These are phyloP conservation scores for Eimeria maxima DNA, from an alignment of 169 alveolate genomes.

Conservation along the genomic window DNA sequence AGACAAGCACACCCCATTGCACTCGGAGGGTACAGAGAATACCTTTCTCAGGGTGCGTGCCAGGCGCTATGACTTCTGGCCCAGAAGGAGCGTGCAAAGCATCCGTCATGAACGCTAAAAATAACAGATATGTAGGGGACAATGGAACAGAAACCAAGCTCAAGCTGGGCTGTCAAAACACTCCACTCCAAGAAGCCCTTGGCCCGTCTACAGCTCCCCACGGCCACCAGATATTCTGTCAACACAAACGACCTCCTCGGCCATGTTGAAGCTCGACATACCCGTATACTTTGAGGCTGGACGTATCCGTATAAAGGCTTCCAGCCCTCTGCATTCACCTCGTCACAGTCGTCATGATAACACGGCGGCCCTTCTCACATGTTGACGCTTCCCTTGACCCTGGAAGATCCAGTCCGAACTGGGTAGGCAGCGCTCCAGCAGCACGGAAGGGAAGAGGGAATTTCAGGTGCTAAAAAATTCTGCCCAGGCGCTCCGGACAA, in stretches of 20 bases:
- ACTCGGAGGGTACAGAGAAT: background rate
- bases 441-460: background rate
- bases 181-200: background rate
- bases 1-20: background rate
- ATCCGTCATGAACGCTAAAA: background rate
- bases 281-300: background rate
- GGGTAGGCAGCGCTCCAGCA: background rate
- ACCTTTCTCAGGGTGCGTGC: background rate
- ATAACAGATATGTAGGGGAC: background rate
- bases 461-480: conserved; percentile 48
- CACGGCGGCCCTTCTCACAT: background rate
- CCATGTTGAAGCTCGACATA: background rate
- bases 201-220: background rate
- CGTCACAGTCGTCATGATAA: background rate
- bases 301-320: background rate
- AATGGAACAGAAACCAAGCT: background rate
- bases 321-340: background rate
- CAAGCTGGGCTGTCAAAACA: background rate
- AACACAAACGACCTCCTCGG: background rate
- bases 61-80: background rate
- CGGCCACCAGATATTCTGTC: background rate
- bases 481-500: conserved; percentile 58
- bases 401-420: background rate
- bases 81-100: background rate
- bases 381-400: background rate